phyloP scores from a whole-genome alignment of 1,284 basidiomycete species.

The Schizophyllum amplum region DNA sequence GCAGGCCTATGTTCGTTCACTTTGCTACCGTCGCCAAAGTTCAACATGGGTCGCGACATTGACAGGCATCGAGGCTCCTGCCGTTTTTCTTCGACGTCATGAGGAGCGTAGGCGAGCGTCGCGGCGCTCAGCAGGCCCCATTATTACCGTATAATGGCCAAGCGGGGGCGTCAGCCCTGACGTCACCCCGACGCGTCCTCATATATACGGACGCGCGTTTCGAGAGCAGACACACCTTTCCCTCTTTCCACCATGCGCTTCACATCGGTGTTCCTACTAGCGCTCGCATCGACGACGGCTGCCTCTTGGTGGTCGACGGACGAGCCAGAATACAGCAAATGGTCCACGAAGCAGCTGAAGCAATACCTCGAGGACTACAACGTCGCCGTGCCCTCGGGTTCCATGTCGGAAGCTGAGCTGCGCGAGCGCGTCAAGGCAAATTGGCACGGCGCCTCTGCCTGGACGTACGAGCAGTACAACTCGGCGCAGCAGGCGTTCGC shows the following conservation, averaged over 20 bases:
- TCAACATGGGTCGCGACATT: background rate
- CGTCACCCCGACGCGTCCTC: background rate
- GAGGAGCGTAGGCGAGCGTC: background rate
- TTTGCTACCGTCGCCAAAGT: background rate
- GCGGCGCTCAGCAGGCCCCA: background rate
- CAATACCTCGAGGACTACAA: slow-evolving; percentile 69
- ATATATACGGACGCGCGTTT: background rate
- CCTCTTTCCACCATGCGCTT: background rate
- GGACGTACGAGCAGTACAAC: slow-evolving; percentile 55
- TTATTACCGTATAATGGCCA: background rate
- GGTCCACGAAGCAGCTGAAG: slow-evolving; percentile 57
- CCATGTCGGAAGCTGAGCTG: slow-evolving; percentile 40
- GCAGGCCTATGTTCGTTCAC: background rate
- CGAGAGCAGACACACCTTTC: background rate
- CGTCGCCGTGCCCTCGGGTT: slow-evolving; percentile 43
- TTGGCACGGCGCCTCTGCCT: slow-evolving; percentile 50
- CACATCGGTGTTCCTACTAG: slow-evolving; percentile 3
- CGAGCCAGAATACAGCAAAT: slow-evolving; percentile 43
- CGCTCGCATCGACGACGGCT: background rate
- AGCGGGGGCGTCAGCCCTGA: background rate
- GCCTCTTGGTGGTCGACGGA: background rate
- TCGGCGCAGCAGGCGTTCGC: slow-evolving; percentile 62
- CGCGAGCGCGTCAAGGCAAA: slow-evolving; percentile 51
- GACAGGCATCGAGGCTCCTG: background rate
- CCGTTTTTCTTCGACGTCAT: background rate